A percentile compares a stretch with the other conserved stretches of the same genome.
Conservation (phyloP, 768 basidiomycete genomes). For the Gymnopilus junonius region DNA sequence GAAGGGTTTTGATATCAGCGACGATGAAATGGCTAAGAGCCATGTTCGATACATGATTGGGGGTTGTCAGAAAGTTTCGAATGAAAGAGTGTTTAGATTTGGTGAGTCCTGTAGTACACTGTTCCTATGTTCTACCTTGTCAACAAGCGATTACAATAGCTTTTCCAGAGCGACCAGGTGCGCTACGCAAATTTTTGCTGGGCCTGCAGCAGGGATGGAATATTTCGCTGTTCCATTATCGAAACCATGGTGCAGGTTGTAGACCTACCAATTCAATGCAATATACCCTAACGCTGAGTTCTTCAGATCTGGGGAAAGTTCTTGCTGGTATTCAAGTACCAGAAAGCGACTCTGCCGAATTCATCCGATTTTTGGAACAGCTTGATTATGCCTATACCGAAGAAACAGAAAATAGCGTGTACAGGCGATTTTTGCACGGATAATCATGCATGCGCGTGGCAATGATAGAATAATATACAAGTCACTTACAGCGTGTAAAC, state of each 20-base stretch:
- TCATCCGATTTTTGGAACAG: slow-evolving; percentile 74
- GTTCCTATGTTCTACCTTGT: not conserved
- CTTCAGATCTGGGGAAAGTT: slow-evolving; percentile 86
- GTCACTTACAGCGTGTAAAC: not conserved
- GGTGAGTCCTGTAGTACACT: slow-evolving; percentile 52
- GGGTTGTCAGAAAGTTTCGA: slow-evolving; percentile 71
- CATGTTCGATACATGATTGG: slow-evolving; percentile 96
- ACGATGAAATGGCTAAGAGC: slow-evolving; percentile 94
- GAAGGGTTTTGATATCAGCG: slow-evolving; percentile 87
- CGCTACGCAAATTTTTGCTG: slow-evolving; percentile 87
- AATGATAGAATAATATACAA: not conserved
- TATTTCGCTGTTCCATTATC: slow-evolving; percentile 96
- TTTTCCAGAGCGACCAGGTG: slow-evolving; percentile 94
- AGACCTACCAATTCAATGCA: not conserved
- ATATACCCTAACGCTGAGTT: not conserved
- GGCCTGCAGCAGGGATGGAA: slow-evolving; percentile 89
- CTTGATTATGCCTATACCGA: slow-evolving; percentile 91
- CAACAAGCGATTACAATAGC: slow-evolving; percentile 48
- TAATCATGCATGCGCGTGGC: slow-evolving; percentile 8
- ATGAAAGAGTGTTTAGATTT: slow-evolving; percentile 93
- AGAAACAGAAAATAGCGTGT: slow-evolving; percentile 89
- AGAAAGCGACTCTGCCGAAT: slow-evolving; percentile 62
- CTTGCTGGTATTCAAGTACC: slow-evolving; percentile 95
- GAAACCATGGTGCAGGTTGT: slow-evolving; percentile 93
- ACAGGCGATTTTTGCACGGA: slow-evolving; percentile 68